Evolutionary conservation across 768 basidiomycete species (phyloP).

Genomic region (Pleurotus ostreatus): DNA sequence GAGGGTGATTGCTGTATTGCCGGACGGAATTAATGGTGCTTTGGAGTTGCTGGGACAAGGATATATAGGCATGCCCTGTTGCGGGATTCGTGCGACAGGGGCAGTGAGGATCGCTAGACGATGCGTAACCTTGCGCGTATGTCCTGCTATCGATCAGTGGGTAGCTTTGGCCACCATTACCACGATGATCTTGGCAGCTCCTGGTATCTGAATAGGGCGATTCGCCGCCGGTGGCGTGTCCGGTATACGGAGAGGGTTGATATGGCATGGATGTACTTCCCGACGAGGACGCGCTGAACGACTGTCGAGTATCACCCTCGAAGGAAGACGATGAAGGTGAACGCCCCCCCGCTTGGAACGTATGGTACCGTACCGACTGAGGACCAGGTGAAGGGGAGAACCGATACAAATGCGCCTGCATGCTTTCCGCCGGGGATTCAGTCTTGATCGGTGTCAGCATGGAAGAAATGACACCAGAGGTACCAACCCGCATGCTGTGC

Average conservation of each 20-base stretch:
- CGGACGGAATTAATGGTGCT: constrained; percentile 51
- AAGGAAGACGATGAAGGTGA: constrained; percentile 31
- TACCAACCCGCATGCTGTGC: constrained; percentile 15
- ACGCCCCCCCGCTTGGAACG: constrained; percentile 43
- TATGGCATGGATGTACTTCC: constrained; percentile 17
- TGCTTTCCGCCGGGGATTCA: constrained; percentile 49
- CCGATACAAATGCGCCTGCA: constrained; percentile 56
- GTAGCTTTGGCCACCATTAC: constrained; percentile 35
- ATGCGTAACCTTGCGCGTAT: constrained; percentile 26
- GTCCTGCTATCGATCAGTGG: constrained; percentile 20
- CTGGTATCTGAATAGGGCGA: constrained; percentile 33
- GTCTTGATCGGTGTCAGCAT: constrained; percentile 66
- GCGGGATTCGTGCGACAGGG: constrained; percentile 62
- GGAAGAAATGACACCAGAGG: constrained; percentile 31
- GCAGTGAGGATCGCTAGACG: constrained; percentile 43
- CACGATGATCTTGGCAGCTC: constrained; percentile 19
- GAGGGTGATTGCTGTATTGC: constrained; percentile 56
- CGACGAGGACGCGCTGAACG: constrained; percentile 20
- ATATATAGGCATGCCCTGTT: constrained; percentile 53
- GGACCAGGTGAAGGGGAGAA: constrained; percentile 62
- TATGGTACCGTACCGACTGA: constrained; percentile 45
- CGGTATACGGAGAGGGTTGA: constrained; percentile 23
- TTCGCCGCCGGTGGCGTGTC: constrained; percentile 21
- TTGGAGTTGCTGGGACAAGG: constrained; percentile 62
- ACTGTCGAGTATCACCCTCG: constrained; percentile 32